Evolutionary conservation across 768 basidiomycete genomes (phyloP).

Genomic region (Amanita polypyramis): DNA sequence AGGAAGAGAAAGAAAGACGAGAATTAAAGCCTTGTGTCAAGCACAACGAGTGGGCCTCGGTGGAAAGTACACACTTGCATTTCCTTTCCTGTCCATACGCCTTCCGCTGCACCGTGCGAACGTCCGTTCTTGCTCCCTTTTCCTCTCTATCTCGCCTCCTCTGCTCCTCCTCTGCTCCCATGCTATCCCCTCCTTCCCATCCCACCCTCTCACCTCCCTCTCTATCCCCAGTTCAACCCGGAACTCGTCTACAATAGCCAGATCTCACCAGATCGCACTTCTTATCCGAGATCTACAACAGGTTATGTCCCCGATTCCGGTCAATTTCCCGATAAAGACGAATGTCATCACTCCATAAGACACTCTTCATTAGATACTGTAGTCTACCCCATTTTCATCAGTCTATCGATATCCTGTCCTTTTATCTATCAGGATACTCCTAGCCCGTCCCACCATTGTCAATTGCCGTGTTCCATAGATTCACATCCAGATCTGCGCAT

Average conservation of each 20-base stretch:
- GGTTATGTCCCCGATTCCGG: conserved; percentile 16
- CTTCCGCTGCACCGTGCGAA: neutral
- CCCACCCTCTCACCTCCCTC: neutral
- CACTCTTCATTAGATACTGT: too few species aligned
- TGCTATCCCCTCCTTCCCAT: neutral
- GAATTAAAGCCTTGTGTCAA: conserved; percentile 18
- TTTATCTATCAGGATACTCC: neutral
- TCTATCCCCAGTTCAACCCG: neutral
- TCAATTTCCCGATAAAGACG: conserved; percentile 11
- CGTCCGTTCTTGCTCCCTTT: too few species aligned
- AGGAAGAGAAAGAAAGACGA: conserved; percentile 10
- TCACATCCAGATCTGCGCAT: conserved; percentile 36
- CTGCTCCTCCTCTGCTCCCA: neutral
- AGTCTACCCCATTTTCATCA: conserved; percentile 2
- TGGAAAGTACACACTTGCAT: conserved; percentile 21
- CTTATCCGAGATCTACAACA: conserved; percentile 19
- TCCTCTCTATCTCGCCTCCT: neutral
- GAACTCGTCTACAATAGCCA: neutral
- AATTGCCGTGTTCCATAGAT: conserved; percentile 28
- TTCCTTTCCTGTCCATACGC: conserved; percentile 17
- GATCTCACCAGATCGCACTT: conserved; percentile 10
- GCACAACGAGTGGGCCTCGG: conserved; percentile 16
- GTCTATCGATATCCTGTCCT: conserved; percentile 12
- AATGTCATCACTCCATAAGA: too few species aligned
- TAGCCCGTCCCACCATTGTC: conserved; percentile 12